These are phyloP conservation scores for Annulohypoxylon nitens DNA, from an alignment of 495 filamentous ascomycete genomes.

Conservation along the genomic window DNA sequence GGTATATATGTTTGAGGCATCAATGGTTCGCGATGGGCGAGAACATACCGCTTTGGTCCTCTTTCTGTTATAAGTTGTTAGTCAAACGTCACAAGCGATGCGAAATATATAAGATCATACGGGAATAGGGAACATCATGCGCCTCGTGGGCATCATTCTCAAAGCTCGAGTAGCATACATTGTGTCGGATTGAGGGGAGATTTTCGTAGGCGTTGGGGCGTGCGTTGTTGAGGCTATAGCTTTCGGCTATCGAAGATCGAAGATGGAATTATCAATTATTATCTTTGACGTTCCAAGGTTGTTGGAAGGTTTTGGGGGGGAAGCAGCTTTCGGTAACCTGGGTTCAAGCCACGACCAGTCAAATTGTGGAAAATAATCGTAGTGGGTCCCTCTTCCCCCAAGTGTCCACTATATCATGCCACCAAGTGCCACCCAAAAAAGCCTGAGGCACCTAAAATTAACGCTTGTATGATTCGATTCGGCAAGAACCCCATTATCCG, in stretches of 20 bases:
- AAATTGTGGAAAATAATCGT: constrained; percentile 44
- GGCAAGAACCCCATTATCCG: constrained; percentile 43
- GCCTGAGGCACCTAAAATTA: constrained; percentile 45
- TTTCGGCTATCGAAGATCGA: constrained; percentile 9
- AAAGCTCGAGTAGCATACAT: constrained; percentile 77
- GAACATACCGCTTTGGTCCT: constrained; percentile 85
- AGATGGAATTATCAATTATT: constrained; percentile 12
- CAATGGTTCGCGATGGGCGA: constrained; percentile 49
- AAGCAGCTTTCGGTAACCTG: constrained; percentile 41
- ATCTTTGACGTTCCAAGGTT: constrained; percentile 24
- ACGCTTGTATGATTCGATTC: constrained; percentile 48
- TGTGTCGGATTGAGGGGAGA: constrained; percentile 51
- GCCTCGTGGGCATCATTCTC: constrained; percentile 69
- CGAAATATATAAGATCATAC: constrained; percentile 66
- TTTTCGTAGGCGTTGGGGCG: constrained; percentile 24
- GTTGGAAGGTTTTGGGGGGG: constrained; percentile 35
- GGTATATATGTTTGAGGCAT: constrained; percentile 11
- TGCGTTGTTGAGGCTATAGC: not conserved
- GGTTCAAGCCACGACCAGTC: constrained; percentile 41
- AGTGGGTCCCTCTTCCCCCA: constrained; percentile 39
- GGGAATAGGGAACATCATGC: constrained; percentile 81
- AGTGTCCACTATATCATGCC: constrained; percentile 46
- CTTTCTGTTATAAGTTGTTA: constrained; percentile 70
- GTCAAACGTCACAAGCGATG: constrained; percentile 47
- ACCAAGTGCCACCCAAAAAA: constrained; percentile 34